Base-by-base conservation (phyloP, 2,329 filamentous ascomycete genomes). In the Penicillium sp. region DNA sequence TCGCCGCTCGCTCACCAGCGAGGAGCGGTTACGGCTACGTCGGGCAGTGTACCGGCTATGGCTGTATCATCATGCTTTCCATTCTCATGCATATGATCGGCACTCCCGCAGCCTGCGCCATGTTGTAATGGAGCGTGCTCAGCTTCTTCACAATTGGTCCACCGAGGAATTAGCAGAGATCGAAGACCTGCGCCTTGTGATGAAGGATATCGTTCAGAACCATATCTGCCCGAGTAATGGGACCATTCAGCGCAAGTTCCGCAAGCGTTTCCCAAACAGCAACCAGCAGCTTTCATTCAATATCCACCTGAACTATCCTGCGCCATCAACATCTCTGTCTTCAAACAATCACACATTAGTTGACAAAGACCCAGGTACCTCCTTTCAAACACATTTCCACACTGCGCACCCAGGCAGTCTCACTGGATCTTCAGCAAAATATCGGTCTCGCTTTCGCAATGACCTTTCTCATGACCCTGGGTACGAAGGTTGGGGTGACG, bases 401-500 rank as follows among this genome's bases (percentile, higher is more conserved):
- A 60, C 62, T 1, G 61, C 59, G 3, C 66, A 70, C 44, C 58
- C 65, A 8, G 40, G 50, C 2, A 59, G 49, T 29, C 52, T 52
- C 36, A 48, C 46, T 4, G 62, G 69, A 7, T 62, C 62, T 31
- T 57, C 69, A 18, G 64, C 71, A 39, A 74, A 74, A 61, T 75
- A 79, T 64, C 71, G 75, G 42, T 74, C 77, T 36, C 78, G 79
- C 58, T 80, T 79, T 57, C 75, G 74, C 4, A 72, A 78, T 21
- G 77, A 80, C 42, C 66, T 78, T 2, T 75, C 73, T 57, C 79
- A 83, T 55, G 81, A 84, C 29, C 74, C 81, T 3, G 82, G 81
- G 7, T 73, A 75, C n/a, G 83, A 86, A 67, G 84, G 84, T 22
- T 87, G 84, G 84, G 84, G 84, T 29, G 84, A 86, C 61, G 84